These are phyloP conservation scores for Mucor irregularis DNA, from an alignment of 371 early-diverging fungal species.

Conservation along the genomic window DNA sequence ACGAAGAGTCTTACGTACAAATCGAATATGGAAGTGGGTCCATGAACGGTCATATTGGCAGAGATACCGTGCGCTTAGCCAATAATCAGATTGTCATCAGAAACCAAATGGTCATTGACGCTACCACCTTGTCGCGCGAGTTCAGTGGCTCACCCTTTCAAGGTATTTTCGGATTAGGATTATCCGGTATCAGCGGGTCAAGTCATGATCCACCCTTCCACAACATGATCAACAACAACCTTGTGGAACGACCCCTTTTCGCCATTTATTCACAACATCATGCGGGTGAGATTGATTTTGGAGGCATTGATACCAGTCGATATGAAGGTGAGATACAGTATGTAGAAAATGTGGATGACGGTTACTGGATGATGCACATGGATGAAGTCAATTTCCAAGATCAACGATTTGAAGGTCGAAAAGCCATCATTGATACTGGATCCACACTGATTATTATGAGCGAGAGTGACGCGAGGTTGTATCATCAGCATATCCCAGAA, in stretches of 20 bases:
- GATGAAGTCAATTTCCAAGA: slow-evolving; percentile 49
- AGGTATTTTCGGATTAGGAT: slow-evolving; percentile 72
- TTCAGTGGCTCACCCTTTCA: slow-evolving; percentile 64
- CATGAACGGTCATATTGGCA: slow-evolving; percentile 46
- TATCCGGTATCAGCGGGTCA: slow-evolving; percentile 52
- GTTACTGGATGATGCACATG: slow-evolving; percentile 80
- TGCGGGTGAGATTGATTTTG: slow-evolving; percentile 68
- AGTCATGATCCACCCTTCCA: slow-evolving; percentile 60
- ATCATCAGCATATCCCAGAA: slow-evolving; percentile 64
- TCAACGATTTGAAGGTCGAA: slow-evolving; percentile 22
- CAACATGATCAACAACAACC: slow-evolving; percentile 63
- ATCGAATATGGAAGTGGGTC: slow-evolving; percentile 71
- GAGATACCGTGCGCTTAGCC: slow-evolving; percentile 56
- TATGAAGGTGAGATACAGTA: slow-evolving; percentile 61
- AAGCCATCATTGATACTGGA: slow-evolving; percentile 63
- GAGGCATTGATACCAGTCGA: slow-evolving; percentile 59
- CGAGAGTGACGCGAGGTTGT: slow-evolving; percentile 59
- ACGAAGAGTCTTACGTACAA: slow-evolving; percentile 27
- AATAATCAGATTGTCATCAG: slow-evolving; percentile 36
- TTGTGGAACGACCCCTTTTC: slow-evolving; percentile 72
- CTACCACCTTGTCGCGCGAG: slow-evolving; percentile 52
- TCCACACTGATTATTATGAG: slow-evolving; percentile 75
- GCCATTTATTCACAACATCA: slow-evolving; percentile 62
- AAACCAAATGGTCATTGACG: slow-evolving; percentile 54
- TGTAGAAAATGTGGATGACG: slow-evolving; percentile 67